Evolutionary conservation across 192 early-diverging fungal species (phyloP).

Genomic region (Diversispora eburnea): DNA sequence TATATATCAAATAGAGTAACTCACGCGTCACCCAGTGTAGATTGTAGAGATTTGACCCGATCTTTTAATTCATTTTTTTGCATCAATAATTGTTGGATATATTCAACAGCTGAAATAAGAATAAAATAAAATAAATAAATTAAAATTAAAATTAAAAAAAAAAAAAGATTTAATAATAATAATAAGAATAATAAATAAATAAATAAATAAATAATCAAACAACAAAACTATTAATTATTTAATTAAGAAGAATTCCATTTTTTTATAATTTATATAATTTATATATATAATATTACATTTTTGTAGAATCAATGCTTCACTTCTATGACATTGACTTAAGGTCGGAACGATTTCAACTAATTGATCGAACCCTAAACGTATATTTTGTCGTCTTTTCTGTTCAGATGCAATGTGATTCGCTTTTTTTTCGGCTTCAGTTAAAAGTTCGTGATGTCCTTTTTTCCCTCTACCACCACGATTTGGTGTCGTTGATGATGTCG

Average conservation of each 20-base stretch:
- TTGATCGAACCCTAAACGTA: conserved; percentile 84
- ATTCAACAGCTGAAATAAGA: conserved; percentile 59
- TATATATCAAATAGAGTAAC: conserved; percentile 25
- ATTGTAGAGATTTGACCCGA: conserved; percentile 49
- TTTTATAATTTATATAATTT: too few species aligned
- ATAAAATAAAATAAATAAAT: background rate
- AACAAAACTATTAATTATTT: too few species aligned
- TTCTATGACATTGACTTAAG: conserved; percentile 75
- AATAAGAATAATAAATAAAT: background rate
- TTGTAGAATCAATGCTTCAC: conserved; percentile 82
- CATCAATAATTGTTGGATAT: conserved; percentile 65
- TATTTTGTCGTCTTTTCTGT: conserved; percentile 89
- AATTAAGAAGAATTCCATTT: too few species aligned
- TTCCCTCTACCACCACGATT: conserved; percentile 29
- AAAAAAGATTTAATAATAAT: background rate
- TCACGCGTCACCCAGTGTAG: conserved; percentile 46
- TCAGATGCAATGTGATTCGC: conserved; percentile 95
- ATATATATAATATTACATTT: conserved; percentile 43
- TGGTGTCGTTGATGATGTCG: conserved; percentile 21
- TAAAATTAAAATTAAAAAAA: background rate
- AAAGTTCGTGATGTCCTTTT: conserved; percentile 59
- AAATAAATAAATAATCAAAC: too few species aligned
- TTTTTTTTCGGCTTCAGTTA: conserved; percentile 89
- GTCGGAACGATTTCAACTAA: conserved; percentile 85
- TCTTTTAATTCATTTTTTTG: conserved; percentile 57